Percentiles rank a stretch among this genome's conserved stretches.
phyloP scores from a whole-genome alignment of 1,139 yeast genomes.

The Yarrowia galli region DNA sequence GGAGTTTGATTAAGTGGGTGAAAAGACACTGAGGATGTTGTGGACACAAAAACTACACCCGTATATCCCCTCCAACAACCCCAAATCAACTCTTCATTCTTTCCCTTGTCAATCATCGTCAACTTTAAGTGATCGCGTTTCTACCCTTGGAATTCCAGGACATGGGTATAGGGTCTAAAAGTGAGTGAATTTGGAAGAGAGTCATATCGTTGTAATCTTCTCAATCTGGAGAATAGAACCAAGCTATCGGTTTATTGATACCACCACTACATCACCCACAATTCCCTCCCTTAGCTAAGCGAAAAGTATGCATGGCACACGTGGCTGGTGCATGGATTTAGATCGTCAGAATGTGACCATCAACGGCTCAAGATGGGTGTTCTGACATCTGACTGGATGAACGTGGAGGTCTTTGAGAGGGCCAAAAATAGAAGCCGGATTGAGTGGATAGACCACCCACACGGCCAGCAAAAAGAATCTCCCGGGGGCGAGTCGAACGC shows the following conservation, averaged over 20 bases:
- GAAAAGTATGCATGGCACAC: conserved; percentile 10
- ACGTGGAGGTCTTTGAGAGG: too few species aligned
- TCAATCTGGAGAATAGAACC: too few species aligned
- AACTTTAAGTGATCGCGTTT: conserved; percentile 10
- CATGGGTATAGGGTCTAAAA: not conserved
- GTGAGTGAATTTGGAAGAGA: not conserved
- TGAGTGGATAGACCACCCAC: too few species aligned
- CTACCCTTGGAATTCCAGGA: not conserved
- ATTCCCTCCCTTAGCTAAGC: too few species aligned
- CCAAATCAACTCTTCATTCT: not conserved
- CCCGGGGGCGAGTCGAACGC: conserved; percentile 39
- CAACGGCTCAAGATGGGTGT: not conserved
- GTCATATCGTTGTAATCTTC: too few species aligned
- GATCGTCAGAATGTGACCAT: not conserved
- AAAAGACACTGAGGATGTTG: too few species aligned
- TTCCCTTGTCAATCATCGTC: not conserved
- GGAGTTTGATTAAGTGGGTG: too few species aligned
- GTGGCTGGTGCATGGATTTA: conserved; percentile 31
- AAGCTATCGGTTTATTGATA: too few species aligned
- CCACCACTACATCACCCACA: too few species aligned
- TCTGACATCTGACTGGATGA: too few species aligned
- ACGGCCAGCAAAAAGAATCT: conserved; percentile 2
- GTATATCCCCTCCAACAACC: not conserved
- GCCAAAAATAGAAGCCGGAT: too few species aligned
- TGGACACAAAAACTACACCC: too few species aligned